Conservation (phyloP, 305 asterid species). For the Fraxinus paxiana region DNA sequence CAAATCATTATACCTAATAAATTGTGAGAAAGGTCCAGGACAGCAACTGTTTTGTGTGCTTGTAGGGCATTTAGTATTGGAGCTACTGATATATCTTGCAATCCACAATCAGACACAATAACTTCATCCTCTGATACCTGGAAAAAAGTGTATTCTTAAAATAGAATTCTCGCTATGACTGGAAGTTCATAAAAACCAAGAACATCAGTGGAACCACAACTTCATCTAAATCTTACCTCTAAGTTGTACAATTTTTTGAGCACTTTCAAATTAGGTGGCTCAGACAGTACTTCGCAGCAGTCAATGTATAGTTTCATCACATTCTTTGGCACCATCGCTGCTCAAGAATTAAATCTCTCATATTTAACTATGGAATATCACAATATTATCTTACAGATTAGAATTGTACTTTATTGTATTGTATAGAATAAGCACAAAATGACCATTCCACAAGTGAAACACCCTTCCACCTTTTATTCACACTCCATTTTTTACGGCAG, state of each 20-base stretch:
- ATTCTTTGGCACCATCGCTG: slow-evolving; percentile 80
- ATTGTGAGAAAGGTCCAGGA: slow-evolving; percentile 89
- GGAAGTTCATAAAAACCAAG: slow-evolving; percentile 14
- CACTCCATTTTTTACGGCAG: background rate
- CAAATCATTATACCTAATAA: slow-evolving; percentile 51
- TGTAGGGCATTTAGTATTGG: slow-evolving; percentile 79
- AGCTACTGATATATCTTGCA: slow-evolving; percentile 70
- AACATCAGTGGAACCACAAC: slow-evolving; percentile 4
- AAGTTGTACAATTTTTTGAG: slow-evolving; percentile 68
- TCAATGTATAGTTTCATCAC: slow-evolving; percentile 73
- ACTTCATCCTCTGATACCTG: slow-evolving; percentile 91
- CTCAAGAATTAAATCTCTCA: slow-evolving; percentile 23
- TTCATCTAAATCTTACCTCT: slow-evolving; percentile 49
- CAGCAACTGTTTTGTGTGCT: slow-evolving; percentile 71
- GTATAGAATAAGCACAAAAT: background rate
- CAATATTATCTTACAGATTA: slow-evolving; percentile 15
- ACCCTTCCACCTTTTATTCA: background rate
- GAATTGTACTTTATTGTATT: background rate
- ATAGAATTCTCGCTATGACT: slow-evolving; percentile 11
- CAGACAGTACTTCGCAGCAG: slow-evolving; percentile 62
- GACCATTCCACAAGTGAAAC: background rate
- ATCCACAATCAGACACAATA: slow-evolving; percentile 71
- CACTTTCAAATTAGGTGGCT: slow-evolving; percentile 64
- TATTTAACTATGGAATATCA: slow-evolving; percentile 18
- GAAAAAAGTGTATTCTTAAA: slow-evolving; percentile 26